A percentile compares a stretch with the other conserved stretches of the same genome.
Conservation (phyloP, 176 grass and related monocot genomes). For the Panicum miliaceum region DNA sequence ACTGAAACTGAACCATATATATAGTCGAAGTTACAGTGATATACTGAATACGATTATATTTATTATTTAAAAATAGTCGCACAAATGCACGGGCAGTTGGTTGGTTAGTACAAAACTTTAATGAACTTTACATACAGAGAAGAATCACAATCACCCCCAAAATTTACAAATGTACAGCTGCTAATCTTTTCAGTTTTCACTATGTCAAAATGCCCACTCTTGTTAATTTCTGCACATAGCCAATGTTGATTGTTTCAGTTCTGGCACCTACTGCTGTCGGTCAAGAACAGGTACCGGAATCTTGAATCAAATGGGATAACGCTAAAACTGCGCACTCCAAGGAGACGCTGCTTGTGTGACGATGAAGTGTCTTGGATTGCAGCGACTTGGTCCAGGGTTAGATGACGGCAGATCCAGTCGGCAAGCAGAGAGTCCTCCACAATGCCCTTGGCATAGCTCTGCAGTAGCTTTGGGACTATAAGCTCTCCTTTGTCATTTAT, state of each 20-base stretch:
- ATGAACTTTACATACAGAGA: constrained; percentile 35
- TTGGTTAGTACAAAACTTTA: not conserved
- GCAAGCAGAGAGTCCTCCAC: constrained; percentile 88
- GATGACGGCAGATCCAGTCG: constrained; percentile 88
- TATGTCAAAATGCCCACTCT: constrained; percentile 10
- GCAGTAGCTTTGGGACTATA: constrained; percentile 70
- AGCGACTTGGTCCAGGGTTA: constrained; percentile 64
- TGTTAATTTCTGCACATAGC: constrained; percentile 11
- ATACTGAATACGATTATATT: not conserved
- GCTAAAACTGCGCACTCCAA: constrained; percentile 67
- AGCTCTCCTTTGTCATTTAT: constrained; percentile 82
- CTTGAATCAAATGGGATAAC: constrained; percentile 71
- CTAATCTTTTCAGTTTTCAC: not conserved
- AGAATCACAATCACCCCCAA: constrained; percentile 1
- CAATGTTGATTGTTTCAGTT: not conserved
- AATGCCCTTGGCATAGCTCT: constrained; percentile 79
- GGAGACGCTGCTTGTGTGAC: constrained; percentile 67
- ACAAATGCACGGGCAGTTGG: not conserved
- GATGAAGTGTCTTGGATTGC: constrained; percentile 62
- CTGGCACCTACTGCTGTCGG: constrained; percentile 30
- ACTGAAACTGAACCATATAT: not conserved
- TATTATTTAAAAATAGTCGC: not conserved
- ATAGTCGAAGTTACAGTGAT: not conserved
- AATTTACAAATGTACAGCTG: constrained; percentile 47
- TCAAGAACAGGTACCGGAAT: constrained; percentile 83